phyloP scores from a whole-genome alignment of 2,329 filamentous ascomycete species.

The Domatiomyces catenatus region DNA sequence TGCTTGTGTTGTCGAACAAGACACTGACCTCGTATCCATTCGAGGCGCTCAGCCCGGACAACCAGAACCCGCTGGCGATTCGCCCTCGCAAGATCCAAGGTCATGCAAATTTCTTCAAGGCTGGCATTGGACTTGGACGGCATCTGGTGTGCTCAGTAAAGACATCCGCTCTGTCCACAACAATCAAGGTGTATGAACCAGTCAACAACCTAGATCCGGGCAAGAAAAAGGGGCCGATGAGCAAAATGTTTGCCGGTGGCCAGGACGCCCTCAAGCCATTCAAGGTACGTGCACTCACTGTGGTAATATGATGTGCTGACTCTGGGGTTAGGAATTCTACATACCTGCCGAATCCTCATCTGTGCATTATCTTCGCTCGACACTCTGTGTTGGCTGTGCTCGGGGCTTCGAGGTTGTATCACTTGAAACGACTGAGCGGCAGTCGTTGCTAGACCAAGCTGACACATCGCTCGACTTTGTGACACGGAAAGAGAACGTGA shows the following conservation, averaged over 20 bases:
- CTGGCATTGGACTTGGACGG: constrained; percentile 82
- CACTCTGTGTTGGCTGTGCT: constrained; percentile 88
- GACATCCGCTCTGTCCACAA: constrained; percentile 79
- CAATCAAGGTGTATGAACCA: constrained; percentile 97
- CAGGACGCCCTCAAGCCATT: constrained; percentile 93
- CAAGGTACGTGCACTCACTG: constrained; percentile 39
- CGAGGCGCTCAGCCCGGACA: constrained; percentile 72
- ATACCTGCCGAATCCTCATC: constrained; percentile 97
- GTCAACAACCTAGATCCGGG: constrained; percentile 87
- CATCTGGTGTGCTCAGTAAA: constrained; percentile 96
- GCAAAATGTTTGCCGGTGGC: constrained; percentile 85
- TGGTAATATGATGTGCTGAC: neutral
- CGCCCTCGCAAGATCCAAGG: constrained; percentile 91
- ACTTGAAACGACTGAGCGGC: constrained; percentile 91
- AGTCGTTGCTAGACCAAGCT: constrained; percentile 89
- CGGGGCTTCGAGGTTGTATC: constrained; percentile 95
- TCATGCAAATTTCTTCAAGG: constrained; percentile 97
- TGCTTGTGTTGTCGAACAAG: constrained; percentile 86
- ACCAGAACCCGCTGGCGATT: constrained; percentile 56
- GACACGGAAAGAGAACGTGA: constrained; percentile 78
- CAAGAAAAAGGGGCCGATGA: constrained; percentile 88
- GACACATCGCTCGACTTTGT: constrained; percentile 98
- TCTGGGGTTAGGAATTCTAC: constrained; percentile 62
- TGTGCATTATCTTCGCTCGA: constrained; percentile 92
- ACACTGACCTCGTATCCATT: constrained; percentile 79